Percentiles rank a stretch among this genome's conserved stretches.
phyloP scores from a whole-genome alignment of 345 rosid species.

The Citrus maxima region DNA sequence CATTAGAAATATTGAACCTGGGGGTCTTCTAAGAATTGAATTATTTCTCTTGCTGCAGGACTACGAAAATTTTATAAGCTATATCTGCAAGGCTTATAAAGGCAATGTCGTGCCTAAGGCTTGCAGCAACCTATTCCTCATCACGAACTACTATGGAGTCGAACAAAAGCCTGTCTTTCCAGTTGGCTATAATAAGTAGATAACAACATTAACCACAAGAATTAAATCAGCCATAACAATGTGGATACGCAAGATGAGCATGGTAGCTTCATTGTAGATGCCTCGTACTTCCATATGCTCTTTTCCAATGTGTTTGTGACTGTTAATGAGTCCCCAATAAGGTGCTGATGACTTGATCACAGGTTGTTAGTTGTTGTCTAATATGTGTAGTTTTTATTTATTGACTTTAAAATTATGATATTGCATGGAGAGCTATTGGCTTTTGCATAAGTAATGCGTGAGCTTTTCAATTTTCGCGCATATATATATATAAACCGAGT shows the following conservation, averaged over 20 bases:
- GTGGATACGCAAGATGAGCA: conserved; percentile 21
- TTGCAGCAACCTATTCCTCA: conserved; percentile 40
- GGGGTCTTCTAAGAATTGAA: background rate
- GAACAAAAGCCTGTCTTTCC: conserved; percentile 19
- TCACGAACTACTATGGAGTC: conserved; percentile 3
- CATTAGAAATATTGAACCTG: background rate
- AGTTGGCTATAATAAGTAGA: conserved; percentile 41
- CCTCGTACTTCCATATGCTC: background rate
- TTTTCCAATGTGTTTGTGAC: background rate
- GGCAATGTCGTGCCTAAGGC: conserved; percentile 45
- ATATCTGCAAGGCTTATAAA: conserved; percentile 74
- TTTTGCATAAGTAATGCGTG: too few species aligned
- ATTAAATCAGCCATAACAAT: conserved; percentile 22
- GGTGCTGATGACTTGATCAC: background rate
- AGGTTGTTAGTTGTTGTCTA: too few species aligned
- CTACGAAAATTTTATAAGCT: conserved; percentile 69
- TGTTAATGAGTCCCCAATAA: background rate
- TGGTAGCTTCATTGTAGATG: conserved; percentile 15
- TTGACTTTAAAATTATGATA: background rate
- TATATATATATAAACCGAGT: too few species aligned
- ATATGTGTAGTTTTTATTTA: background rate
- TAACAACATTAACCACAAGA: background rate
- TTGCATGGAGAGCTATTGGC: too few species aligned
- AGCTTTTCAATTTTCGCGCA: too few species aligned
- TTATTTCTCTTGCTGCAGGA: conserved; percentile 39